A percentile compares a stretch with the other conserved stretches of the same genome.
Evolutionary conservation across 2,329 filamentous ascomycete species (phyloP).

Genomic region (Aspergillus bombycis): DNA sequence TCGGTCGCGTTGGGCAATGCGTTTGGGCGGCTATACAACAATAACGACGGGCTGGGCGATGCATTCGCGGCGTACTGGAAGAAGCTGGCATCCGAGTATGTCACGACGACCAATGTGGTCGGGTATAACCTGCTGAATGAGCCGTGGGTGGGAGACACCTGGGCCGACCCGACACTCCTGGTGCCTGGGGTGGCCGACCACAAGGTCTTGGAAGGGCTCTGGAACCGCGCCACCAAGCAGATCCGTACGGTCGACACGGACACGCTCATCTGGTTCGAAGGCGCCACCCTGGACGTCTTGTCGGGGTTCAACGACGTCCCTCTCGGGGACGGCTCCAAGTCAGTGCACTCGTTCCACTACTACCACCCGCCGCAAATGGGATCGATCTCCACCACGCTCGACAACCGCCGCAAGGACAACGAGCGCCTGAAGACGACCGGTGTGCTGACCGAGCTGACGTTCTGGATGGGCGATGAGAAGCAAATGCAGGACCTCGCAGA

Average conservation of each 20-base stretch:
- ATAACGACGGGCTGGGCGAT: conserved; percentile 19
- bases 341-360: conserved; percentile 22
- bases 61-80: conserved; percentile 20
- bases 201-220: conserved; percentile 16
- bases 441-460: conserved; percentile 21
- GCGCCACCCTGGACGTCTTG: conserved; percentile 15
- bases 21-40: conserved; percentile 21
- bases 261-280: conserved; percentile 20
- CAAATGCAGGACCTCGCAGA: conserved; percentile 18
- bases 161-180: conserved; percentile 17
- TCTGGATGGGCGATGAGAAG: conserved; percentile 21
- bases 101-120: conserved; percentile 10
- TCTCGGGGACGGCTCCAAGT: conserved; percentile 19
- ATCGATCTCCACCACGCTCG: conserved; percentile 17
- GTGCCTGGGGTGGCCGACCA: conserved; percentile 19
- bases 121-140: conserved; percentile 20
- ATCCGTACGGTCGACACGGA: conserved; percentile 19
- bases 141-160: conserved; percentile 18
- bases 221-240: conserved; percentile 14
- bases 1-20: conserved; percentile 18
- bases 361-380: conserved; percentile 18
- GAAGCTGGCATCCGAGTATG: conserved; percentile 16
- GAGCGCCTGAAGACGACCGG: conserved; percentile 15
- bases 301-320: conserved; percentile 20
- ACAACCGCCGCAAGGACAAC: conserved; percentile 18